These are phyloP conservation scores for Paraglomus brasilianum DNA, from an alignment of 192 early-diverging fungal species.

Conservation along the genomic window DNA sequence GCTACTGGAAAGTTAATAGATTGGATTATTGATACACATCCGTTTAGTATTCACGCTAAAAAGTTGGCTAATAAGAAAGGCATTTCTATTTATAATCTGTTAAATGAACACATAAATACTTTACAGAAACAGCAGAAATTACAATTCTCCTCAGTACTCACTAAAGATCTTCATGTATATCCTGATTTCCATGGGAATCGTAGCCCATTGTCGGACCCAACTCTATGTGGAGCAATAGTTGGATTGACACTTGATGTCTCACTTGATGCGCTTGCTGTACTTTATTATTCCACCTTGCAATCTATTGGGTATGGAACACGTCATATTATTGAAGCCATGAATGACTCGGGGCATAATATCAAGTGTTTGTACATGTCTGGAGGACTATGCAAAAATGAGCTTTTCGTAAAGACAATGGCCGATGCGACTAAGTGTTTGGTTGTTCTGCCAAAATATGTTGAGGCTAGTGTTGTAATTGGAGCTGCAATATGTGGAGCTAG, in stretches of 20 bases:
- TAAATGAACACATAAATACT: constrained; percentile 47
- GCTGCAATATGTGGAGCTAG: constrained; percentile 65
- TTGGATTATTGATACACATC: constrained; percentile 57
- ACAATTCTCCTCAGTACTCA: constrained; percentile 36
- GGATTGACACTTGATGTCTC: constrained; percentile 54
- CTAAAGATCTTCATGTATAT: constrained; percentile 56
- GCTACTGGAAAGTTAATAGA: constrained; percentile 69
- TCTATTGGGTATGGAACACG: constrained; percentile 65
- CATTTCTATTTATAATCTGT: constrained; percentile 46
- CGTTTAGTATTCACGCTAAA: constrained; percentile 44
- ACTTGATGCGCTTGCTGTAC: constrained; percentile 48
- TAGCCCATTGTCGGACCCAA: constrained; percentile 66
- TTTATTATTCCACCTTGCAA: constrained; percentile 60
- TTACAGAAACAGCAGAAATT: constrained; percentile 33
- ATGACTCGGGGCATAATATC: constrained; percentile 50
- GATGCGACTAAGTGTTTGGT: constrained; percentile 56
- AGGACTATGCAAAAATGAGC: constrained; percentile 58
- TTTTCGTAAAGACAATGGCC: constrained; percentile 62
- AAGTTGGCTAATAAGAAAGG: constrained; percentile 18
- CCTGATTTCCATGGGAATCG: constrained; percentile 83
- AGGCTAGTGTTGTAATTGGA: constrained; percentile 65
- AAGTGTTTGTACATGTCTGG: constrained; percentile 63
- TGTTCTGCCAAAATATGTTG: constrained; percentile 50
- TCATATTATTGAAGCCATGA: constrained; percentile 58
- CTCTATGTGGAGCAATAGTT: constrained; percentile 54